A percentile compares a stretch with the other conserved stretches of the same genome.
Evolutionary conservation across 192 early-diverging fungal genomes (phyloP).

Genomic region (Coemansia nantahalensis): DNA sequence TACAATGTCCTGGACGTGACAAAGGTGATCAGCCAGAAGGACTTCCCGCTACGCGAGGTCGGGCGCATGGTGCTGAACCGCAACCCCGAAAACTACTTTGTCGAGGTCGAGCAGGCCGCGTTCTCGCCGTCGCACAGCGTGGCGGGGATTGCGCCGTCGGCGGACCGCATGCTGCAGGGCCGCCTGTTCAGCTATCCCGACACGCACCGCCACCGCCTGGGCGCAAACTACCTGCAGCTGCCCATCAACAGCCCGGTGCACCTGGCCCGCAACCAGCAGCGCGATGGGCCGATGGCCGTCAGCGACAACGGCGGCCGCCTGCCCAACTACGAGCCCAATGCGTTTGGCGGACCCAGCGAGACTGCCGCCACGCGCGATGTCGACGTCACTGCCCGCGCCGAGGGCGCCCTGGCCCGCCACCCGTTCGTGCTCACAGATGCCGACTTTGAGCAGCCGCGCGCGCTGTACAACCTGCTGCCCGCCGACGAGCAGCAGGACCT

Average conservation of each 20-base stretch:
- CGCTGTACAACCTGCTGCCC: constrained; percentile 50
- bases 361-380: constrained; percentile 16
- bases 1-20: constrained; percentile 72
- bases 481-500: constrained; percentile 48
- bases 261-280: constrained; percentile 61
- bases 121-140: constrained; percentile 68
- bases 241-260: constrained; percentile 62
- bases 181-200: constrained; percentile 73
- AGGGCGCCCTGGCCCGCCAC: constrained; percentile 55
- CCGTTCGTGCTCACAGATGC: constrained; percentile 54
- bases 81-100: constrained; percentile 75
- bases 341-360: constrained; percentile 56
- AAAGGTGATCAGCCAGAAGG: constrained; percentile 65
- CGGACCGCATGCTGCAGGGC: constrained; percentile 70
- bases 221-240: constrained; percentile 69
- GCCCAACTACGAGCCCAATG: constrained; percentile 65
- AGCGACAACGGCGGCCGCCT: constrained; percentile 57
- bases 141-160: constrained; percentile 65
- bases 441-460: constrained; percentile 65
- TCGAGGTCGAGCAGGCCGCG: constrained; percentile 70
- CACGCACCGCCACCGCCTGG: constrained; percentile 66
- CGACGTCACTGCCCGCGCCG: constrained; percentile 31
- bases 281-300: constrained; percentile 61
- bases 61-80: constrained; percentile 70
- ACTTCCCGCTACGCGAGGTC: constrained; percentile 61